Conservation (phyloP, 805 yeast species). For the Starmerella bombi region DNA sequence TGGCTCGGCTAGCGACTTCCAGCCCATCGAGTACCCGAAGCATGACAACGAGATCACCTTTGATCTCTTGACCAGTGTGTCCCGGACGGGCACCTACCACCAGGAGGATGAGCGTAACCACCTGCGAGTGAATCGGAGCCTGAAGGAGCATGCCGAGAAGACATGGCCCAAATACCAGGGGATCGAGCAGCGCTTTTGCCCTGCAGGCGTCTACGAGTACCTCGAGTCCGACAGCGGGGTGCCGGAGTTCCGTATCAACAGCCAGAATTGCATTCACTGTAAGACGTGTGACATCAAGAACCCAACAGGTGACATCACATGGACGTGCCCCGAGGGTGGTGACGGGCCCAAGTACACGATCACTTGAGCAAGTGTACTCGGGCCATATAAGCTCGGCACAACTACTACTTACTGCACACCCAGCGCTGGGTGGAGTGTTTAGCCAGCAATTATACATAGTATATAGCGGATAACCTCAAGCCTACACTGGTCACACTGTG, state of each 20-base stretch:
- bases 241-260: slow-evolving; percentile 80
- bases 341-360: slow-evolving; percentile 94
- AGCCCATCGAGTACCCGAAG: slow-evolving; percentile 79
- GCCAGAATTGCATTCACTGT: slow-evolving; percentile 96
- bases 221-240: slow-evolving; percentile 49
- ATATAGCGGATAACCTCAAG: no score
- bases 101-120: slow-evolving; percentile 91
- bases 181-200: slow-evolving; percentile 84
- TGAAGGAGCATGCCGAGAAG: slow-evolving; percentile 47
- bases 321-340: slow-evolving; percentile 99
- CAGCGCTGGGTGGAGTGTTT: no score
- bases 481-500: no score
- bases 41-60: slow-evolving; percentile 91
- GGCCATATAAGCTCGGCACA: no score
- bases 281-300: slow-evolving; percentile 96
- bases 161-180: slow-evolving; percentile 74
- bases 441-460: no score
- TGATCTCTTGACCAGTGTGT: slow-evolving; percentile 86
- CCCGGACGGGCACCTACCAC: slow-evolving; percentile 92
- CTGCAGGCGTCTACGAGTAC: slow-evolving; percentile 97
- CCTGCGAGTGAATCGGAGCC: slow-evolving; percentile 38
- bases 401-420: no score
- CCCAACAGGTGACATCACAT: slow-evolving; percentile 83
- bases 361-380: slow-evolving; percentile 38
- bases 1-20: slow-evolving; percentile 46